A percentile compares a stretch with the other conserved stretches of the same genome.
phyloP scores from a whole-genome alignment of 306 rosid species.

The Styphnolobium japonicum region DNA sequence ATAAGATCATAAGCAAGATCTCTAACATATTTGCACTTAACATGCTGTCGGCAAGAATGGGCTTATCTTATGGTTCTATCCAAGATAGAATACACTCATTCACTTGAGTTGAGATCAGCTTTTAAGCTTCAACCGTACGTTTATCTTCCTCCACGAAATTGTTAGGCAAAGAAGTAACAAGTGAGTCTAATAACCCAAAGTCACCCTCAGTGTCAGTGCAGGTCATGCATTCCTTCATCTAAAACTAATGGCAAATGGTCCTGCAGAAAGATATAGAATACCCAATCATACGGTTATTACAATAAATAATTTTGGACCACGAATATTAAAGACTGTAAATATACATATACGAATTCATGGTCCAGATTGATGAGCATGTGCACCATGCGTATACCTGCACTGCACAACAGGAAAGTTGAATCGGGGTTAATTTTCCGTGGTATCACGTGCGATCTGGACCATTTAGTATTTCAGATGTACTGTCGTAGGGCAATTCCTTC shows the following conservation, averaged over 20 bases:
- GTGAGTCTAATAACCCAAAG: background rate
- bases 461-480: background rate
- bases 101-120: background rate
- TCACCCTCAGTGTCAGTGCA: constrained; percentile 22
- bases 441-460: constrained; percentile 68
- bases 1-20: background rate
- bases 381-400: constrained; percentile 17
- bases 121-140: background rate
- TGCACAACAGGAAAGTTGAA: constrained; percentile 25
- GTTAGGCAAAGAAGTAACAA: background rate
- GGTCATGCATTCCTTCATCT: constrained; percentile 35
- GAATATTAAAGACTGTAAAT: constrained; percentile 19
- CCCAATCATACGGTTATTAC: constrained; percentile 41
- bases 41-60: background rate
- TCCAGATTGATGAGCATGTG: constrained; percentile 35
- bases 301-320: constrained; percentile 53
- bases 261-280: constrained; percentile 37
- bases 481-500: constrained; percentile 4
- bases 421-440: constrained; percentile 11
- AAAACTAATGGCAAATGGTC: constrained; percentile 59
- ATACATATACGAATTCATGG: constrained; percentile 17
- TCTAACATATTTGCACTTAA: background rate
- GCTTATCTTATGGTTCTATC: background rate
- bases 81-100: background rate
- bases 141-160: background rate